phyloP scores from a whole-genome alignment of 192 early-diverging fungal genomes.

The Mortierella claussenii region DNA sequence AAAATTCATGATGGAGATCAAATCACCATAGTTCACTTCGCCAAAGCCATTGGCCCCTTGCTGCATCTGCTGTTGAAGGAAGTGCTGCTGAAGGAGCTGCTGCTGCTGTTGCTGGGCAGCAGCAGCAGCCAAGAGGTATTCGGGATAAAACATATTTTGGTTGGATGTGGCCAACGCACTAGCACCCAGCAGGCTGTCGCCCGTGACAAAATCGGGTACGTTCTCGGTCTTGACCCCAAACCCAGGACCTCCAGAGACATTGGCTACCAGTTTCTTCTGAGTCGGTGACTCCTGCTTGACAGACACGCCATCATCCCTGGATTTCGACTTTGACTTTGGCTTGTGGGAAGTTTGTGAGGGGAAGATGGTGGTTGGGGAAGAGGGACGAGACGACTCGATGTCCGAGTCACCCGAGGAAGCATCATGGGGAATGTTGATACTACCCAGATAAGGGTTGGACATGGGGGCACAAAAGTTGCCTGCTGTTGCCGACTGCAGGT shows the following conservation, averaged over 20 bases:
- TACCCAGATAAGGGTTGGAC: slow-evolving; percentile 50
- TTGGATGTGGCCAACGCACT: slow-evolving; percentile 4
- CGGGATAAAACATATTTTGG: slow-evolving; percentile 28
- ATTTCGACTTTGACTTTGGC: slow-evolving; percentile 13
- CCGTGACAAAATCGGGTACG: slow-evolving; percentile 34
- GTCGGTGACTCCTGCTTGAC: slow-evolving; percentile 40
- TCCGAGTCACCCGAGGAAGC: slow-evolving; percentile 51
- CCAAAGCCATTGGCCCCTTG: slow-evolving; percentile 32
- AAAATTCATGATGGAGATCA: slow-evolving; percentile 49
- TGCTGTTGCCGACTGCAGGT: slow-evolving; percentile 37
- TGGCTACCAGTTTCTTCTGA: slow-evolving; percentile 32
- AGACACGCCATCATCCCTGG: slow-evolving; percentile 16
- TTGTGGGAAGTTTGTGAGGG: slow-evolving; percentile 8
- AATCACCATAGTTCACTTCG: slow-evolving; percentile 38
- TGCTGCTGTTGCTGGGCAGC: slow-evolving; percentile 30
- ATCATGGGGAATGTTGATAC: slow-evolving; percentile 52
- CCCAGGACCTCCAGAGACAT: neutral
- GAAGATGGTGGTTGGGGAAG: slow-evolving; percentile 39
- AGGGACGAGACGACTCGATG: slow-evolving; percentile 40
- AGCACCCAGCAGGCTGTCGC: slow-evolving; percentile 18
- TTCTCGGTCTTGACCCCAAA: slow-evolving; percentile 25
- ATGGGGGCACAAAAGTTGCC: slow-evolving; percentile 40
- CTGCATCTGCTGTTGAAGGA: slow-evolving; percentile 36
- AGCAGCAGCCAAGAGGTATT: slow-evolving; percentile 29
- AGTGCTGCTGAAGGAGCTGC: slow-evolving; percentile 33